phyloP scores from a whole-genome alignment of 345 rosid species.

The Heritiera littoralis region DNA sequence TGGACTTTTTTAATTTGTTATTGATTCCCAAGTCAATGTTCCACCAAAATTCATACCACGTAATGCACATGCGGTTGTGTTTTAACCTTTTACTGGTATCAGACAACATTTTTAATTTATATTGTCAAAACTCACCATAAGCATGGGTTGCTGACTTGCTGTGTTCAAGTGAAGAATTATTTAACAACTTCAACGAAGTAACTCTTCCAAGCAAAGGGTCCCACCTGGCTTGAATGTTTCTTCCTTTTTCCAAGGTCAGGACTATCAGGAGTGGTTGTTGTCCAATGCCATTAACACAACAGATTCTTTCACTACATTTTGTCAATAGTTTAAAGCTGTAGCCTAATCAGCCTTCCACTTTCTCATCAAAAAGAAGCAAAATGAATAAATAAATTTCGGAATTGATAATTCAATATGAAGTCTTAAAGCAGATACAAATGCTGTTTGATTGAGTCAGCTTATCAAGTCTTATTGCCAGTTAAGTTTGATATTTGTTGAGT shows the following conservation, averaged over 20 bases:
- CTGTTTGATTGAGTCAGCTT: slow-evolving; percentile 2
- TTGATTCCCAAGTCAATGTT: slow-evolving; percentile 10
- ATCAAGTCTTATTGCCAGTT: too few species aligned
- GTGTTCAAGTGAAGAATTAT: slow-evolving; percentile 4
- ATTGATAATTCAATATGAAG: not conserved
- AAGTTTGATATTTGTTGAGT: not conserved
- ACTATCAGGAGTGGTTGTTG: not conserved
- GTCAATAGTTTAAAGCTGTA: slow-evolving; percentile 18
- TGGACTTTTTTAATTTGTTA: slow-evolving; percentile 28
- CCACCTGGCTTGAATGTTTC: not conserved
- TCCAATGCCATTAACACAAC: slow-evolving; percentile 11
- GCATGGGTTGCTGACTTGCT: not conserved
- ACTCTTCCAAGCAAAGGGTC: not conserved
- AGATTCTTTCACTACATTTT: slow-evolving; percentile 14
- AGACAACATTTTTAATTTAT: not conserved
- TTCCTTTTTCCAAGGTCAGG: not conserved
- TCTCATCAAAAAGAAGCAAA: slow-evolving; percentile 12
- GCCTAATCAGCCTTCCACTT: slow-evolving; percentile 36
- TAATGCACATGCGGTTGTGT: slow-evolving; percentile 4
- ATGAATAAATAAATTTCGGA: not conserved
- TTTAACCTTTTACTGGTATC: not conserved
- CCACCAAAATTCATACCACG: slow-evolving; percentile 3
- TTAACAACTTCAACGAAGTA: too few species aligned
- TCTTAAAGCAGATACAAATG: not conserved
- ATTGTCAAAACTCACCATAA: not conserved